A percentile compares a stretch with the other conserved stretches of the same genome.
These are phyloP conservation scores for Balakata baccata DNA, from an alignment of 345 rosid genomes.

Conservation along the genomic window DNA sequence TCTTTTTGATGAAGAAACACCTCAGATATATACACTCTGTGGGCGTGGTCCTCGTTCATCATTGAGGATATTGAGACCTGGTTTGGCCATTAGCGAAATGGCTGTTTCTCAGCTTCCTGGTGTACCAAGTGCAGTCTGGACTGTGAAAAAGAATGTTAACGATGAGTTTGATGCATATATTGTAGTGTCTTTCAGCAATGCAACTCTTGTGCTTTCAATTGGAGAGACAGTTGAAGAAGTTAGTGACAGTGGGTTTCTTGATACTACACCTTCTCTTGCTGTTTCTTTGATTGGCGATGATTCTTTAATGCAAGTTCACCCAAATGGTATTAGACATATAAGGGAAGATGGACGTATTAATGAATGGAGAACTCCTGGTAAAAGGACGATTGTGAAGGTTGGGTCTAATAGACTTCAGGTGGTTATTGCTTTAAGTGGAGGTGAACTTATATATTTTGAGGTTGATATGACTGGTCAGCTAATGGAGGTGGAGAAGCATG, in stretches of 20 bases:
- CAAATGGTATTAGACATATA: conserved; percentile 91
- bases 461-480: conserved; percentile 94
- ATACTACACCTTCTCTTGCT: conserved; percentile 90
- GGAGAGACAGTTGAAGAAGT: conserved; percentile 99
- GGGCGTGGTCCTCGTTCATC: conserved; percentile 98
- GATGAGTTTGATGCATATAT: conserved; percentile 98
- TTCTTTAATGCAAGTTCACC: conserved; percentile 98
- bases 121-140: conserved; percentile 98
- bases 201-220: conserved; percentile 93
- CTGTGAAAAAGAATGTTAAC: conserved; percentile 79
- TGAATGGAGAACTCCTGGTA: conserved; percentile 99
- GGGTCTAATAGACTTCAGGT: conserved; percentile 95
- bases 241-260: conserved; percentile 94
- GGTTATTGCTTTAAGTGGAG: conserved; percentile 95
- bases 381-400: conserved; percentile 95
- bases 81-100: conserved; percentile 95
- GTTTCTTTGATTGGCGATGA: conserved; percentile 94
- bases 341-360: conserved; percentile 97
- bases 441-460: conserved; percentile 96
- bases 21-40: conserved; percentile 86
- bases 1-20: conserved; percentile 96
- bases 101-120: conserved; percentile 99
- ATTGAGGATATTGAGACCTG: conserved; percentile 83
- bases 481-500: conserved; percentile 98
- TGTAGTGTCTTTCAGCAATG: conserved; percentile 93